Base-by-base conservation (phyloP, 176 grass and related monocot species). In the Carex scoparia region DNA sequence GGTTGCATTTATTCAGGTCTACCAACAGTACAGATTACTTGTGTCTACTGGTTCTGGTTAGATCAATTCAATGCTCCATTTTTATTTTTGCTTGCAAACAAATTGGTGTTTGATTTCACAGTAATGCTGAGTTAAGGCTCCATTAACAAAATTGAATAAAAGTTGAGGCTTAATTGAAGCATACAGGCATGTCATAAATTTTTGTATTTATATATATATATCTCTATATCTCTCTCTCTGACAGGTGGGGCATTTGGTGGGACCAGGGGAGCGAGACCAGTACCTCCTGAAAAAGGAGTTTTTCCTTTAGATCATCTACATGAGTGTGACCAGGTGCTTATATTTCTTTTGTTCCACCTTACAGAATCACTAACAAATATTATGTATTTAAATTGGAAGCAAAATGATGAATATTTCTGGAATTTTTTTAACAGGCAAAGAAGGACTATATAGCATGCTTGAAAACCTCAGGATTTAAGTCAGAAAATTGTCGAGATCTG, bases 241-340 rank as follows among this genome's bases (percentile, higher is more conserved):
- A 57, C 27, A 78, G 95, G 95, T 63, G 93, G 95, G 28, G 91
- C 91, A 40, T 98, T 98, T 89, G 95, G 93, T 92, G 95, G 95
- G 84, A 98, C 90, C 86, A 89, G 95, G 65, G 95, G 95, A 40
- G 87, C 87, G 65, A 95, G 91, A 70, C 95, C 91, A 85, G 93
- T 98, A 13, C 95, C 95, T 89, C 95, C 95, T 83, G 93, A 98
- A 84, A 98, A 98, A 92, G 95, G 95, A 42, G 81, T 98, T 80
- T 98, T 98, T 84, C 93, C 95, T 40, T 68, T 98, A 44, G 95
- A 98, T 87, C 95, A 98, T 82, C 86, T 95, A 57, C 93, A 95
- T 75, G 91, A 98, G 49, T 98, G 91, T 33, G 95, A 95, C 69
- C 18, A 90, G 88, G 95, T 98, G 93, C 61, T 61, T 69, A 65